Conservation (phyloP, 1,284 basidiomycete genomes). For the Tylopilus sp. region DNA sequence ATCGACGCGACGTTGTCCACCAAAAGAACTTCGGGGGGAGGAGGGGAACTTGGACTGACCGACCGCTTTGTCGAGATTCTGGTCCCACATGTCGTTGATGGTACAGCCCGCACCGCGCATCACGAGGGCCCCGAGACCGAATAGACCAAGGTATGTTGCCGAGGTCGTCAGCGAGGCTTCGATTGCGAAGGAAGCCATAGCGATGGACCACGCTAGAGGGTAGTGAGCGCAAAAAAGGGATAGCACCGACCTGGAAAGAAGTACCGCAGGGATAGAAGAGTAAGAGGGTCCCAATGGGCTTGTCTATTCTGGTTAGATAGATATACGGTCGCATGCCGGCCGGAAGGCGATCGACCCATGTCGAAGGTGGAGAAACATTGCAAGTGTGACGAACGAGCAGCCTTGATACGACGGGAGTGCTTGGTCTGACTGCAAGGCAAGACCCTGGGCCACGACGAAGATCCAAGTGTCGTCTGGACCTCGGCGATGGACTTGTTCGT, state of each 20-base stretch:
- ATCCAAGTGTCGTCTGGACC: background rate
- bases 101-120: constrained; percentile 99
- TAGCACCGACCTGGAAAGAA: constrained; percentile 27
- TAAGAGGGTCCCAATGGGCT: constrained; percentile 91
- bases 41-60: constrained; percentile 44
- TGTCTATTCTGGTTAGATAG: constrained; percentile 85
- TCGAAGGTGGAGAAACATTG: constrained; percentile 25
- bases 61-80: constrained; percentile 85
- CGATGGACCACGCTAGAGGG: constrained; percentile 86
- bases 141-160: constrained; percentile 75
- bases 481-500: background rate
- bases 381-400: constrained; percentile 18
- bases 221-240: background rate
- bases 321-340: constrained; percentile 70
- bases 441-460: background rate
- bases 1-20: background rate
- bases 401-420: background rate
- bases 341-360: constrained; percentile 72
- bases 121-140: constrained; percentile 86
- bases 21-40: background rate
- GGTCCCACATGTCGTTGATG: constrained; percentile 99
- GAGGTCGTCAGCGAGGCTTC: constrained; percentile 64
- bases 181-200: constrained; percentile 84
- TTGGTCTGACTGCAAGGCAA: background rate
- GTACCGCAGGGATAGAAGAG: constrained; percentile 91